Base-by-base conservation (phyloP, 148 eudicot genomes). In the Mesembryanthemum crystallinum region DNA sequence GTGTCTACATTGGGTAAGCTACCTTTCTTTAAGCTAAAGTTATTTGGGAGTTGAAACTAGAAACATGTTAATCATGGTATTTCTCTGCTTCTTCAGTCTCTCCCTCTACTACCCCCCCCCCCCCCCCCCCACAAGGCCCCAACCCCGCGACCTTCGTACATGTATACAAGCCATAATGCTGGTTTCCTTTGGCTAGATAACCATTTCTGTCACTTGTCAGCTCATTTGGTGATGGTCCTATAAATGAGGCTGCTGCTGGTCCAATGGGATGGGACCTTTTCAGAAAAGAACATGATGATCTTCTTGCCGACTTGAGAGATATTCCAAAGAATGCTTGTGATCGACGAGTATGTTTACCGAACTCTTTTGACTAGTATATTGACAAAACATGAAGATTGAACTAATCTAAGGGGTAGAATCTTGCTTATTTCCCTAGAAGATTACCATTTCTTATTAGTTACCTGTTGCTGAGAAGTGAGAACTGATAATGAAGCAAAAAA, bases 241-340 rank as follows among this genome's bases (percentile, higher is more conserved):
- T 87, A 55, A 82, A 83, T 76, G 94, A 87, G 83, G 87, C 78
- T 51, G 83, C 77, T 52, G 76, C 81, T 76, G 92, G 92, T 76
- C 89, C 90, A 10, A 73, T 91, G 25, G 94, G 92, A n/a, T 84
- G 80, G 72, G 94, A 89, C n/a, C 96, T 93, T 74, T 93, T 93
- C 75, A 83, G 82, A 80, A 93, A 86, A 80, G 98, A 93, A 78
- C 98, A 93, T 75, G 82, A 86, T 73, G 93, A 91, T 73, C 96
- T 93, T 60, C 92, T 93, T 70, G 73, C 83, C 51, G 98, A 93
- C 78, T 82, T 93, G 80, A 91, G 78, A 73, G 96, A 93, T 73
- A 91, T 93, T 62, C 98, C 98, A 51, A 93, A 93, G 87, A 93
- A 91, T 83, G 94, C 98, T 65, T 89, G 92, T 74, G 90, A 93